Conservation (phyloP, 208 protist genomes). For the Acanthamoeba sp. region DNA sequence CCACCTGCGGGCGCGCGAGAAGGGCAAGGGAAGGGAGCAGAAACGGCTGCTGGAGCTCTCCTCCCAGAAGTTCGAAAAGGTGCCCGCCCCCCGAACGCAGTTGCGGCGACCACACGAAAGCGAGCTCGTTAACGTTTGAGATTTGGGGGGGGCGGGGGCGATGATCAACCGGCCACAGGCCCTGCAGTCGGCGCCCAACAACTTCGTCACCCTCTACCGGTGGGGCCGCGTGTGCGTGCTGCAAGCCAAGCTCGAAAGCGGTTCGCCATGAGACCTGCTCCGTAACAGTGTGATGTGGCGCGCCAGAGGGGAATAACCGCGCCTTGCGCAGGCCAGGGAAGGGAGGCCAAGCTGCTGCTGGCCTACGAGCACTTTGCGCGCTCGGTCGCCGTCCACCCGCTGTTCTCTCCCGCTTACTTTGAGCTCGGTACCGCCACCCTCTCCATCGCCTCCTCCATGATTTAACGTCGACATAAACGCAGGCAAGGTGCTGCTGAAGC, state of each 20-base stretch:
- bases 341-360: background rate
- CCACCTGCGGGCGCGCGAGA: slow-evolving; percentile 47
- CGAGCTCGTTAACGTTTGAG: no score
- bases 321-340: background rate
- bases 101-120: no score
- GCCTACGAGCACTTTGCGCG: slow-evolving; percentile 45
- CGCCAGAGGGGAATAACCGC: no score
- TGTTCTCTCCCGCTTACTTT: slow-evolving; percentile 58
- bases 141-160: no score
- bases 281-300: background rate
- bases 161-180: background rate
- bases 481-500: slow-evolving; percentile 33
- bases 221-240: slow-evolving; percentile 56
- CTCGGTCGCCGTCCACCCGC: slow-evolving; percentile 18
- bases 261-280: no score
- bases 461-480: background rate
- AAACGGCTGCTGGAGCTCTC: slow-evolving; percentile 49
- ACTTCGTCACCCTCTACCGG: slow-evolving; percentile 71
- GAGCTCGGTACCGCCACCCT: slow-evolving; percentile 17
- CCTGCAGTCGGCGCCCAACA: slow-evolving; percentile 71
- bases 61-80: slow-evolving; percentile 71
- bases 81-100: background rate
- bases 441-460: background rate
- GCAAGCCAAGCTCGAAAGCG: slow-evolving; percentile 51
- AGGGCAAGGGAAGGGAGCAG: slow-evolving; percentile 56